These are phyloP conservation scores for Mortierella sp. DNA, from an alignment of 371 early-diverging fungal species.

Conservation along the genomic window DNA sequence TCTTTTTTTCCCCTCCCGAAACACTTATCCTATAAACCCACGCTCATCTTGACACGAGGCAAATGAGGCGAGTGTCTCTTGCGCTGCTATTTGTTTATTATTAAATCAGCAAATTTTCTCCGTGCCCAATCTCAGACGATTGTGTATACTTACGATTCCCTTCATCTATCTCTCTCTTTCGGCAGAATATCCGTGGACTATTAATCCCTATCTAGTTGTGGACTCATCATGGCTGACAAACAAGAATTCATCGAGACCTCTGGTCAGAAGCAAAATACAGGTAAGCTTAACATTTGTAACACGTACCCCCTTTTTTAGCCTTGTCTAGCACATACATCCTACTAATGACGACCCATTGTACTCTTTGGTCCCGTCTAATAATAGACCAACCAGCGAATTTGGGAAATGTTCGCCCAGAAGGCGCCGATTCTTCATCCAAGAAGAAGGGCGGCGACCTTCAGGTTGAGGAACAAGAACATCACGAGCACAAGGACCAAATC, in stretches of 20 bases:
- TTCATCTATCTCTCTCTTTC: background rate
- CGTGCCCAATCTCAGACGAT: too few relatives aligned
- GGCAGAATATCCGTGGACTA: background rate
- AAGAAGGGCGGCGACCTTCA: slow-evolving; percentile 43
- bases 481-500: slow-evolving; percentile 76
- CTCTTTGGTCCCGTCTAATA: background rate
- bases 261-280: background rate
- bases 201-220: background rate
- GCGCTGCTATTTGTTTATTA: too few relatives aligned
- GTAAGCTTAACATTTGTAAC: background rate
- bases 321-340: background rate
- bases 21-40: too few relatives aligned
- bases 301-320: background rate
- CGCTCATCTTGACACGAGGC: too few relatives aligned
- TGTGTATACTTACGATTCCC: too few relatives aligned
- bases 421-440: background rate
- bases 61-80: too few relatives aligned
- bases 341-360: background rate
- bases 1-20: background rate
- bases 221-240: slow-evolving; percentile 11
- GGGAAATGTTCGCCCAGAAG: slow-evolving; percentile 4
- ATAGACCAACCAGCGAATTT: slow-evolving; percentile 1
- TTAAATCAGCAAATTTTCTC: too few relatives aligned
- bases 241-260: slow-evolving; percentile 10
- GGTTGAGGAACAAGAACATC: slow-evolving; percentile 69